Conservation (phyloP, 116 monocot species). For the Dioscorea cayenensis region DNA sequence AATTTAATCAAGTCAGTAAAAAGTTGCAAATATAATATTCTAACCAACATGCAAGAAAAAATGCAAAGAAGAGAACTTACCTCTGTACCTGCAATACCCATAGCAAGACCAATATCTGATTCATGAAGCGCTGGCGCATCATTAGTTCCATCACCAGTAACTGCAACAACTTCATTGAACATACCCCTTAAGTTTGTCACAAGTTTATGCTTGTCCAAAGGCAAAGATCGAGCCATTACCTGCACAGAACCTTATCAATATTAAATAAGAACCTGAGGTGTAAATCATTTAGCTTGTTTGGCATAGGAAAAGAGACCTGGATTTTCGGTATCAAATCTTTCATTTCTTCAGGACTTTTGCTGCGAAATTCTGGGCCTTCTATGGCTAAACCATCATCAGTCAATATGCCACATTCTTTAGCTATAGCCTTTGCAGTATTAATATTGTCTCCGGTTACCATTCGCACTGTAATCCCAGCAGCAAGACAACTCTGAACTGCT, state of each 20-base stretch:
- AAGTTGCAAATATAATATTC: neutral
- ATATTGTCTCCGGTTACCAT: conserved; percentile 90
- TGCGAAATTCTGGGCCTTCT: conserved; percentile 67
- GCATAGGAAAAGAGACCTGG: conserved; percentile 34
- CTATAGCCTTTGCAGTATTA: conserved; percentile 74
- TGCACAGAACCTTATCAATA: conserved; percentile 8
- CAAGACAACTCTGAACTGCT: conserved; percentile 50
- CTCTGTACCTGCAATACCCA: conserved; percentile 89
- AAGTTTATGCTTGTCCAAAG: conserved; percentile 62
- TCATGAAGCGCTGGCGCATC: conserved; percentile 83
- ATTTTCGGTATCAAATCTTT: conserved; percentile 50
- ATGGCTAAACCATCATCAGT: conserved; percentile 68
- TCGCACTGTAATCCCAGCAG: conserved; percentile 73
- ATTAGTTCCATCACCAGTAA: conserved; percentile 88
- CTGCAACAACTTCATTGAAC: conserved; percentile 63
- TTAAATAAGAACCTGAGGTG: neutral
- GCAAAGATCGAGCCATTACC: conserved; percentile 84
- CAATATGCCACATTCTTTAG: conserved; percentile 73
- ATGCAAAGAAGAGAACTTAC: conserved; percentile 12
- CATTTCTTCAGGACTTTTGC: conserved; percentile 41
- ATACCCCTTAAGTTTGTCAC: conserved; percentile 50
- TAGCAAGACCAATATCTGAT: conserved; percentile 80
- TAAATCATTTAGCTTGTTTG: neutral
- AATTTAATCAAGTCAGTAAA: neutral
- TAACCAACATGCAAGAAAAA: neutral